Percentiles rank a stretch among this genome's conserved stretches.
phyloP scores from a whole-genome alignment of 2,329 filamentous ascomycete species.

The Ascochyta rabiei region DNA sequence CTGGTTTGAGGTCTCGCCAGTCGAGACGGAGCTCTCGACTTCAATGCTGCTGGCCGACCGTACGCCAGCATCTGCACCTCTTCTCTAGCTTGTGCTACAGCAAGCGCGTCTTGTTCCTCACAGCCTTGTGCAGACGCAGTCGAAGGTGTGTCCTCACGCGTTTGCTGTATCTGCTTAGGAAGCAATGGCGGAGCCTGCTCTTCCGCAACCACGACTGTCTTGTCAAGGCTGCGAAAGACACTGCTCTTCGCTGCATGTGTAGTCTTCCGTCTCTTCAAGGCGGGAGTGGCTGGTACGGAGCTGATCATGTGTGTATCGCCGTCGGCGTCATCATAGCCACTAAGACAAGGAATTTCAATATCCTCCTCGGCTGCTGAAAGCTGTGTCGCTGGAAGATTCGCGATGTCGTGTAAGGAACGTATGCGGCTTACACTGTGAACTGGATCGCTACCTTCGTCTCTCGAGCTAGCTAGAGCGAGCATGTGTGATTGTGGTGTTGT shows the following conservation, averaged over 20 bases:
- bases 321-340: conserved; percentile 43
- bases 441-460: conserved; percentile 23
- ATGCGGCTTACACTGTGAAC: conserved; percentile 18
- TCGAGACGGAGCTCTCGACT: conserved; percentile 25
- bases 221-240: conserved; percentile 25
- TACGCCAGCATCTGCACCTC: conserved; percentile 22
- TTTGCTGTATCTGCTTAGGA: conserved; percentile 29
- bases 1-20: conserved; percentile 22
- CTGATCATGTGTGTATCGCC: conserved; percentile 35
- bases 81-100: conserved; percentile 32
- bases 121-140: conserved; percentile 31
- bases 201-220: conserved; percentile 16
- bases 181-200: conserved; percentile 18
- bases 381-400: conserved; percentile 44
- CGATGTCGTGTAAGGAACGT: conserved; percentile 46
- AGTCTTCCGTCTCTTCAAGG: conserved; percentile 42
- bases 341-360: conserved; percentile 40
- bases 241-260: conserved; percentile 31
- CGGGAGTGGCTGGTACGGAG: conserved; percentile 31
- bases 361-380: conserved; percentile 39
- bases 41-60: conserved; percentile 31
- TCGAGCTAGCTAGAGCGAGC: conserved; percentile 17
- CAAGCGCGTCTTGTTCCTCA: conserved; percentile 45
- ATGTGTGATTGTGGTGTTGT: conserved; percentile 31
- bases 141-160: conserved; percentile 25